phyloP scores from a whole-genome alignment of 371 early-diverging fungal genomes.

The Mortierella sp. region DNA sequence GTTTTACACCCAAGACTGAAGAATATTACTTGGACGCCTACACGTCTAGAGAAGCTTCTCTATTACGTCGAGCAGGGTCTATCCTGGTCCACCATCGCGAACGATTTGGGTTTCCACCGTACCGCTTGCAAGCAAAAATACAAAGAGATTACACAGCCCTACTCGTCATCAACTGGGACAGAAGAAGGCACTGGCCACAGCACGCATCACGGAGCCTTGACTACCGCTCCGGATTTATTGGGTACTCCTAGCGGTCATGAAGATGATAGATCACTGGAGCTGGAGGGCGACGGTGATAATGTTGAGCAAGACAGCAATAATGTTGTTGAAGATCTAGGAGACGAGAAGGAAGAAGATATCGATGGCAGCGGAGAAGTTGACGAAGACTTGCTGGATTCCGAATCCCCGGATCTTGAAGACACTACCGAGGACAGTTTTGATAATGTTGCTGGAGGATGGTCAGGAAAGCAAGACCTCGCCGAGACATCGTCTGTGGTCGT shows the following conservation, averaged over 20 bases:
- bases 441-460: conserved; percentile 3
- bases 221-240: background rate
- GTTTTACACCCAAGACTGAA: conserved; percentile 5
- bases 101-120: conserved; percentile 23
- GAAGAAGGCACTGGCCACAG: background rate
- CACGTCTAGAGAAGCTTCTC: conserved; percentile 15
- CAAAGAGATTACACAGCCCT: conserved; percentile 9
- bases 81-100: conserved; percentile 24
- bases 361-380: conserved; percentile 11
- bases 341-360: conserved; percentile 5
- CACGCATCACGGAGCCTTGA: background rate
- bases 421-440: background rate
- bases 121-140: conserved; percentile 24
- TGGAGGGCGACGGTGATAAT: background rate
- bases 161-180: background rate
- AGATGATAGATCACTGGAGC: background rate
- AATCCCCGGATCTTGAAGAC: conserved; percentile 1
- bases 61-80: conserved; percentile 39
- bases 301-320: conserved; percentile 5
- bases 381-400: conserved; percentile 6
- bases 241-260: background rate
- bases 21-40: conserved; percentile 29
- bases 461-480: background rate
- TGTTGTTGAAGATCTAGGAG: conserved; percentile 7
- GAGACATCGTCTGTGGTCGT: background rate